A percentile compares a stretch with the other conserved stretches of the same genome.
Evolutionary conservation across 352 stramenopile species (phyloP).

Genomic region (Pythium brassicae): DNA sequence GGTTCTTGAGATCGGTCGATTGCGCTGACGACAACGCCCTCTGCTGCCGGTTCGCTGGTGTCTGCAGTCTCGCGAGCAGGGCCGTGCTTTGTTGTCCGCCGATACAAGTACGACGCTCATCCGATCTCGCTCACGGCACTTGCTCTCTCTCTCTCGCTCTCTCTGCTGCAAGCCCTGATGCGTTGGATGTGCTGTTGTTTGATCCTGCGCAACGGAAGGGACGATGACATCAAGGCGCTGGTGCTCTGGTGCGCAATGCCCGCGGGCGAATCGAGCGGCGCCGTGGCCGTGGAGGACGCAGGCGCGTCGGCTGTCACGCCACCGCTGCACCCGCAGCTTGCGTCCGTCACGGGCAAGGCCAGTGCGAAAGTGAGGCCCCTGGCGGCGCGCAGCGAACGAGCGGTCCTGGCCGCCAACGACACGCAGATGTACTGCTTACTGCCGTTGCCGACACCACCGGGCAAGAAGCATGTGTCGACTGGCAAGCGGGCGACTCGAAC

Average conservation of each 20-base stretch:
- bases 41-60: no score
- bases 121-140: no score
- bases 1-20: background rate
- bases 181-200: no score
- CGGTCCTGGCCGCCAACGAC: slow-evolving; percentile 45
- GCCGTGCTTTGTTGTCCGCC: slow-evolving; percentile 49
- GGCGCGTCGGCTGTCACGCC: background rate
- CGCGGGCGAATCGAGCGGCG: background rate
- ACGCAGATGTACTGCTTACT: slow-evolving; percentile 58
- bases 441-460: no score
- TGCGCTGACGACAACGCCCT: background rate
- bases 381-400: background rate
- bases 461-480: no score
- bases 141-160: slow-evolving; percentile 1
- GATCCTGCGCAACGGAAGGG: no score
- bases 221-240: slow-evolving; percentile 57
- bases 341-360: background rate
- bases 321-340: background rate
- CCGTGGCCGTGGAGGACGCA: slow-evolving; percentile 7
- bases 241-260: slow-evolving; percentile 58
- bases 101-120: slow-evolving; percentile 48
- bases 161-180: no score
- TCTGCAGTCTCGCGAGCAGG: slow-evolving; percentile 37
- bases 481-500: background rate
- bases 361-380: slow-evolving; percentile 19